Base-by-base conservation (phyloP, 148 eudicot genomes). In the Rhododendron simsii region DNA sequence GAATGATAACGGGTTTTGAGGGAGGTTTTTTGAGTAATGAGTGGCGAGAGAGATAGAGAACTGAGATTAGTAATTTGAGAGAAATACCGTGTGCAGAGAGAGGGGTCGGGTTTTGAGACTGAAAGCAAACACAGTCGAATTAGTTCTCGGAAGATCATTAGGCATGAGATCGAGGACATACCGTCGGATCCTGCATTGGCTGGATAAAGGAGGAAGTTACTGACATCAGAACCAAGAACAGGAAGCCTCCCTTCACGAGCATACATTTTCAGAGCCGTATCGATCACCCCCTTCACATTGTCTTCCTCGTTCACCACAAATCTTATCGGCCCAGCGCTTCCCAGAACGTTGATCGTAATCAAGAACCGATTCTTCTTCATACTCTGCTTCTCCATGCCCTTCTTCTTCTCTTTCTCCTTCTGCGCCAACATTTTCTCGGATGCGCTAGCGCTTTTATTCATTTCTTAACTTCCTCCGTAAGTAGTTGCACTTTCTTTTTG, bases 181-280 rank as follows among this genome's bases (percentile, higher is more conserved):
- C 96, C 93, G 20, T 91, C 92, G n/a, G 91, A 85, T 89, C 89
- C 92, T 78, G 90, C 91, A 81, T 82, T 83, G 16, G 92, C 91
- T 1, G 92, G 91, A 63, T 91, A 93, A 3, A 95, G 93, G 28
- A 92, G 87, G 84, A 93, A 91, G 57, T 89, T 86, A 37, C 83
- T 81, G 41, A 90, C 80, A 84, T 90, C 89, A 7, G 93, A 89
- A 2, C 94, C 94, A 10, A 95, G 96, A 89, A 89, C 81, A 10
- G 98, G 98, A 23, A 94, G 93, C n/a, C 98, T 88, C 0, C 94
- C 95, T 59, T 92, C 94, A 2, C 95, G 93, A 8, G 92, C 93
- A 86, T 94, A 94, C 26, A 90, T 59, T 86, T 94, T 92, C 80
- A 95, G 80, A 78, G 93, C 91, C 78, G 90, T 89, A 81, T 90